Base-by-base conservation (phyloP, 768 basidiomycete genomes). In the Mycena filopes region DNA sequence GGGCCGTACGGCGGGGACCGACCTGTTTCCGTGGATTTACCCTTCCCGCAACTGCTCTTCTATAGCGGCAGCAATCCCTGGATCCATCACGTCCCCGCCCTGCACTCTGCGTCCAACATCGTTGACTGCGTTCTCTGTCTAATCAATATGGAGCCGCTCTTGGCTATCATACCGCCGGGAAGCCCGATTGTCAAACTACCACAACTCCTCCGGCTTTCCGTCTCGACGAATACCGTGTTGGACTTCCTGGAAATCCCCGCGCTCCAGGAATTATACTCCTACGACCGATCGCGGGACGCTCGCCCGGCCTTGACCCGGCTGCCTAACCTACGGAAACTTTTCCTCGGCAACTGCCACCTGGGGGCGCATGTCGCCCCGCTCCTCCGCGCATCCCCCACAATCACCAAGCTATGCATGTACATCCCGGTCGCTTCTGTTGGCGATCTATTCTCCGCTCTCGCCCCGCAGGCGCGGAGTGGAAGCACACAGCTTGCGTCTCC, bases 201-300 rank as follows among this genome's bases (percentile, higher is more conserved):
- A 1, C 53, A 49, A 15, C 60, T 62, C 28, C 53, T 38, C 43
- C 43, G 46, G 9, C 53, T 62, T 28, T 55, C 47, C 26, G n/a
- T 49, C 26, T 43, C 28, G 28, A n/a, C 11, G 1, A 41, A 54
- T 1, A 31, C 10, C 13, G 10, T 55, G 11, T 23, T 63, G 15
- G 47, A 48, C n/a, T 63, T 21, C 36, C n/a, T 63, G 28, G 53
- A 63, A 21, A 36, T 23, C 13, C 61, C 61, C 23, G 43, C 23
- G 7, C 47, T 55, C 16, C 46, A 63, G 29, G 61, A 63, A n/a
- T 38, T 46, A 15, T 46, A 23, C 21, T 26, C 13, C 23, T 46
- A 3, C 45, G 21, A 26, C 15, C n/a, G 25, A 13, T 46, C 45
- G 51, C 28, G 49, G n/a, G 20, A 21, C 18, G 2, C 15, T 15